phyloP scores from a whole-genome alignment of 176 grass and related monocot species.

The Elymus sibiricus region DNA sequence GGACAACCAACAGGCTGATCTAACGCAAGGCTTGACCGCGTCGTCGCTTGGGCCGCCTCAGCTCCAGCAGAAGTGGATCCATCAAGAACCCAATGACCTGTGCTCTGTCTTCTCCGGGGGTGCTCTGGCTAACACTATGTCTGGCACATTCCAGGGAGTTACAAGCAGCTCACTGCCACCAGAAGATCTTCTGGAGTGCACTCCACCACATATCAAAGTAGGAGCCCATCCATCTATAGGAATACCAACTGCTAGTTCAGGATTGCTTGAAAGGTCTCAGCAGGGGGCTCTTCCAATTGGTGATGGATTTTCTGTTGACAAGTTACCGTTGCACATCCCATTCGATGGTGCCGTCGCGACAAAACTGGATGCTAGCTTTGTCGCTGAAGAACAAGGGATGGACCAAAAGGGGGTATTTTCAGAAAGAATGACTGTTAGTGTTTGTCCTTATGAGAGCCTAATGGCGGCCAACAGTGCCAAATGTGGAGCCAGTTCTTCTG shows the following conservation, averaged over 20 bases:
- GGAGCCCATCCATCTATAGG: slow-evolving; percentile 34
- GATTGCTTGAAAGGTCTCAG: slow-evolving; percentile 32
- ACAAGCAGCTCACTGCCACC: slow-evolving; percentile 39
- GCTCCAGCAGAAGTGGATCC: slow-evolving; percentile 58
- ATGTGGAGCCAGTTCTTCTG: slow-evolving; percentile 39
- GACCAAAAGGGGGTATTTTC: slow-evolving; percentile 28
- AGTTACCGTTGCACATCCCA: slow-evolving; percentile 28
- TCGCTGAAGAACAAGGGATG: slow-evolving; percentile 10
- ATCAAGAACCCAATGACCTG: slow-evolving; percentile 49
- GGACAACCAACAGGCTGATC: slow-evolving; percentile 39
- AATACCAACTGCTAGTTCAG: slow-evolving; percentile 23
- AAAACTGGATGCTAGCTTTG: slow-evolving; percentile 36
- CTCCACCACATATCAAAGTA: slow-evolving; percentile 24
- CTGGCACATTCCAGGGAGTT: slow-evolving; percentile 38
- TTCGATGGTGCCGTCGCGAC: slow-evolving; percentile 23
- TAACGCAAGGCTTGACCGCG: slow-evolving; percentile 38
- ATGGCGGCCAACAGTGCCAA: slow-evolving; percentile 32
- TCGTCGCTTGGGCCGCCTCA: slow-evolving; percentile 40
- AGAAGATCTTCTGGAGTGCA: slow-evolving; percentile 45
- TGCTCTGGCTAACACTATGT: slow-evolving; percentile 38
- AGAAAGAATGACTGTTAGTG: slow-evolving; percentile 13
- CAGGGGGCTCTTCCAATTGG: slow-evolving; percentile 31
- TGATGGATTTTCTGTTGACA: slow-evolving; percentile 40
- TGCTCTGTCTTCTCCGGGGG: slow-evolving; percentile 34
- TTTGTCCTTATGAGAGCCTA: slow-evolving; percentile 29